These are phyloP conservation scores for Lolium perenne DNA, from an alignment of 176 grass and related monocot species.

Conservation along the genomic window DNA sequence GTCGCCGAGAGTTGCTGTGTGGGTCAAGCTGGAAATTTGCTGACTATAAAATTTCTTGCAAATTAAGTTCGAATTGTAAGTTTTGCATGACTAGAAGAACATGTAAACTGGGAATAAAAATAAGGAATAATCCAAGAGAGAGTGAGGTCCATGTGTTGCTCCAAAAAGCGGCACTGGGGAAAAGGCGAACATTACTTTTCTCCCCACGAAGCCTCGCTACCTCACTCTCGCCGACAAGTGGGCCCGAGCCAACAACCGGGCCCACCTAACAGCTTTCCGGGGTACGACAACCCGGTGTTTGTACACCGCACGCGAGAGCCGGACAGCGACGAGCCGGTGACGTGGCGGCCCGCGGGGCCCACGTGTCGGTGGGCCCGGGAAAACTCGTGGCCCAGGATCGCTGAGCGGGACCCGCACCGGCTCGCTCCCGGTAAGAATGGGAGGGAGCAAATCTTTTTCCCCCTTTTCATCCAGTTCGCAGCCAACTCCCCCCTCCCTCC, in stretches of 20 bases:
- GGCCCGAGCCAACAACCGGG: rapidly evolving
- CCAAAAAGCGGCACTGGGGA: background rate
- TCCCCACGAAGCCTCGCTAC: background rate
- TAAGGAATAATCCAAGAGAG: too few species aligned
- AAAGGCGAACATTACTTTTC: conserved; percentile 47
- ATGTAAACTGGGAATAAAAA: background rate
- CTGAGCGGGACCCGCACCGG: conserved; percentile 57
- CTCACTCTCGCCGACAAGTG: background rate
- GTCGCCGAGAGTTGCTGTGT: background rate
- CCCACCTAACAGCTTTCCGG: conserved; percentile 25
- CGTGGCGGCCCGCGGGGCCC: conserved; percentile 11
- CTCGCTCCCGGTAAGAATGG: conserved; percentile 33
- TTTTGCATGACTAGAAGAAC: background rate
- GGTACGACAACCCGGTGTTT: conserved; percentile 11
- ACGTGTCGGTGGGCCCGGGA: background rate
- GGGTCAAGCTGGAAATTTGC: conserved; percentile 26
- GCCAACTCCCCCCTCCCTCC: conserved; percentile 31
- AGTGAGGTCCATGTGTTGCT: conserved; percentile 28
- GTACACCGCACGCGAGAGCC: background rate
- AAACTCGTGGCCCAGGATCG: conserved; percentile 52
- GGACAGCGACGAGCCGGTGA: conserved; percentile 23
- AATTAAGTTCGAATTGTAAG: too few species aligned
- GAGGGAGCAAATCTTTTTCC: conserved; percentile 41
- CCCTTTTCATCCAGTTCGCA: conserved; percentile 19
- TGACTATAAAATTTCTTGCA: background rate